Conservation (phyloP, 2,329 filamentous ascomycete species). For the Dendryphion nanum region DNA sequence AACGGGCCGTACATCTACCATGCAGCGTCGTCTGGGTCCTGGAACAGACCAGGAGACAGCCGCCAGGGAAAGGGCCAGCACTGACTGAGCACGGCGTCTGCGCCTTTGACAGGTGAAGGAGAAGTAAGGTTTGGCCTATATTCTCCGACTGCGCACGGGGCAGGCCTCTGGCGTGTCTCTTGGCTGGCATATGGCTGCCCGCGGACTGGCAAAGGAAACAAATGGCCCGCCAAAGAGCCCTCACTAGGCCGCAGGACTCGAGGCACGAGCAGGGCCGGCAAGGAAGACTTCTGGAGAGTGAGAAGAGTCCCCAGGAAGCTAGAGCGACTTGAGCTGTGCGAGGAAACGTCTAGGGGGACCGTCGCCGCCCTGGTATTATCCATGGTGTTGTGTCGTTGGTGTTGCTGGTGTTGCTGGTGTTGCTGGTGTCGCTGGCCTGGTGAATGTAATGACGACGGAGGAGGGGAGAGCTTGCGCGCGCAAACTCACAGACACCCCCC, state of each 20-base stretch:
- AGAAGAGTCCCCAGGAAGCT: neutral
- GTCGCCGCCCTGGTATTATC: too few species aligned
- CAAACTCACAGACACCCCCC: too few species aligned
- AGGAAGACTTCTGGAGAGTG: constrained; percentile 6
- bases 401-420: too few species aligned
- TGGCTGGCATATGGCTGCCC: constrained; percentile 16
- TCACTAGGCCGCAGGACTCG: constrained; percentile 14
- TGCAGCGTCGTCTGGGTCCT: constrained; percentile 27
- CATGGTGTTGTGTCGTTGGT: too few species aligned
- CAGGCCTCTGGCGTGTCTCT: neutral
- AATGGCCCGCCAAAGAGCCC: constrained; percentile 23
- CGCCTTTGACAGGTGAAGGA: constrained; percentile 35
- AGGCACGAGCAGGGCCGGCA: constrained; percentile 30
- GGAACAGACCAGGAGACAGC: constrained; percentile 21
- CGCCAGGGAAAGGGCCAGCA: constrained; percentile 18
- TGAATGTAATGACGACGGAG: constrained; percentile 17
- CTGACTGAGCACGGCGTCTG: constrained; percentile 8
- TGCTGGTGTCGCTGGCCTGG: constrained; percentile 12
- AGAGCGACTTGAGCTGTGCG: too few species aligned
- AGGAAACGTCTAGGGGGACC: too few species aligned
- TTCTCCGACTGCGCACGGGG: constrained; percentile 37
- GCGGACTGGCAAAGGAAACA: constrained; percentile 20
- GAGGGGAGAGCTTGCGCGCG: constrained; percentile 15
- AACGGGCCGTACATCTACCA: constrained; percentile 40
- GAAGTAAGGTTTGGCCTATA: constrained; percentile 39